A percentile compares a stretch with the other conserved stretches of the same genome.
Conservation (phyloP, 257 asterid species). For the Solanum dulcamara region DNA sequence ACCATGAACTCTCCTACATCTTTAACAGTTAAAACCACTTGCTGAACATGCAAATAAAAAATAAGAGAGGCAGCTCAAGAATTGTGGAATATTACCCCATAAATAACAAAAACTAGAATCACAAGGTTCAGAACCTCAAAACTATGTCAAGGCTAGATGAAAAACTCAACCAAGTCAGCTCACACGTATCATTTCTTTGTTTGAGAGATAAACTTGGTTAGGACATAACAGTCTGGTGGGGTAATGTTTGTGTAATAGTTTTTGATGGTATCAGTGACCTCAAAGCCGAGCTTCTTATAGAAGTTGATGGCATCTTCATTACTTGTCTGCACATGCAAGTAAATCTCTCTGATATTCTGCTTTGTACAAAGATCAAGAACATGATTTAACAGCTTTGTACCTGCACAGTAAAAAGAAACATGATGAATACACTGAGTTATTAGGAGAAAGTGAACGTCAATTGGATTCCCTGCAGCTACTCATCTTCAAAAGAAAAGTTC, state of each 20-base stretch:
- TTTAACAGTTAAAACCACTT: neutral
- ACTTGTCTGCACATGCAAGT: conserved; percentile 91
- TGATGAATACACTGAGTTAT: neutral
- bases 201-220: conserved; percentile 53
- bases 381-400: conserved; percentile 69
- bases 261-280: conserved; percentile 71
- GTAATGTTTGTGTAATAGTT: conserved; percentile 82
- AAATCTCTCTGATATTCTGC: conserved; percentile 76
- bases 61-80: neutral
- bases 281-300: conserved; percentile 83
- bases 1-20: neutral
- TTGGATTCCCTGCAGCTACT: neutral
- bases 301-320: conserved; percentile 88
- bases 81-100: neutral
- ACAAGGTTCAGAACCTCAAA: conserved; percentile 5
- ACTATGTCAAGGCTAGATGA: neutral
- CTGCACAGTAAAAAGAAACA: conserved; percentile 20
- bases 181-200: conserved; percentile 32
- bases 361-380: conserved; percentile 67
- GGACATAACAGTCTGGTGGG: conserved; percentile 83
- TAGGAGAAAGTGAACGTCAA: neutral
- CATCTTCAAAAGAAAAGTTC: neutral
- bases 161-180: conserved; percentile 2
- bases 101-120: neutral
- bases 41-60: neutral